phyloP scores from a whole-genome alignment of 768 basidiomycete genomes.

The Baorangia bicolor region DNA sequence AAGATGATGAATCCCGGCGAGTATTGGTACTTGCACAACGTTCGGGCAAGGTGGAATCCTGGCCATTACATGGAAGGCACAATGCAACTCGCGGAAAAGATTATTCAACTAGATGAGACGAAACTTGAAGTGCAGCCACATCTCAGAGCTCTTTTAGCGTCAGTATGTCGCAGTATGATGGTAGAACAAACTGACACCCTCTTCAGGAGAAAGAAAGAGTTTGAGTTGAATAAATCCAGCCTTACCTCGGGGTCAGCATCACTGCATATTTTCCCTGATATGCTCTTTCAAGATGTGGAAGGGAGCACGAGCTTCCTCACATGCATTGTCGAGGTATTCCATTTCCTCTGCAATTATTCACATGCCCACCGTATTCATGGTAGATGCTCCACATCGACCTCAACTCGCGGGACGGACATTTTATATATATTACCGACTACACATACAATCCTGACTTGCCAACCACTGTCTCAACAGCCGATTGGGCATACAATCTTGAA shows the following conservation, averaged over 20 bases:
- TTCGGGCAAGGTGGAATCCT: slow-evolving; percentile 40
- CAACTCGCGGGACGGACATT: slow-evolving; percentile 34
- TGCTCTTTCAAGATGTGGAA: slow-evolving; percentile 47
- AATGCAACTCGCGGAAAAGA: slow-evolving; percentile 44
- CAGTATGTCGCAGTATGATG: slow-evolving; percentile 20
- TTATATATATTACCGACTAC: slow-evolving; percentile 66
- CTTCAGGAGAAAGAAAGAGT: slow-evolving; percentile 50
- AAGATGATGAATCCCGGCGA: slow-evolving; percentile 46
- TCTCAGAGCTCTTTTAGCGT: slow-evolving; percentile 55
- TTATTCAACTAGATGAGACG: slow-evolving; percentile 41
- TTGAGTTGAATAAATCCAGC: slow-evolving; percentile 20
- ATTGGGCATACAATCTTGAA: slow-evolving; percentile 47
- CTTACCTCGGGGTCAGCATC: slow-evolving; percentile 25
- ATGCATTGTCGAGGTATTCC: slow-evolving; percentile 57
- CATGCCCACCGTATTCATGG: neutral
- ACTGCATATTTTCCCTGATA: slow-evolving; percentile 40
- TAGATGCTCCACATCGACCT: slow-evolving; percentile 48
- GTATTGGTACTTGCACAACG: slow-evolving; percentile 54
- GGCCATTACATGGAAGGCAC: slow-evolving; percentile 54
- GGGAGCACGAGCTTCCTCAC: slow-evolving; percentile 44
- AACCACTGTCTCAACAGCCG: slow-evolving; percentile 23
- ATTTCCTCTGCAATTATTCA: neutral
- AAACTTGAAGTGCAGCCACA: slow-evolving; percentile 35
- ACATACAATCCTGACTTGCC: slow-evolving; percentile 48
- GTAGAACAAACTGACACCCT: slow-evolving; percentile 4